A percentile compares a stretch with the other conserved stretches of the same genome.
Conservation (phyloP, 164 flowering plant species). For the Chimonanthus praecox region DNA sequence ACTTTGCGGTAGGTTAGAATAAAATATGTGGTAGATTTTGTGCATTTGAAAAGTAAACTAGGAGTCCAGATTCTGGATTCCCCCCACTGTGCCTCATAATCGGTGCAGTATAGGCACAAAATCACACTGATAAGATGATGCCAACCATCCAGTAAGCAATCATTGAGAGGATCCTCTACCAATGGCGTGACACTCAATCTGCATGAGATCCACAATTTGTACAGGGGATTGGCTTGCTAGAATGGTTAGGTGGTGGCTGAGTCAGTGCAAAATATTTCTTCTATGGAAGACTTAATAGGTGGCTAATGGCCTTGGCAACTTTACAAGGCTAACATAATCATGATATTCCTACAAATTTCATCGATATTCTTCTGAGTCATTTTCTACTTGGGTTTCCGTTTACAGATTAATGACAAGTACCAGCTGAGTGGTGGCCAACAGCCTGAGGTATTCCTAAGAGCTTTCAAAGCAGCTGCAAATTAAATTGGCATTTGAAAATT, state of each 20-base stretch:
- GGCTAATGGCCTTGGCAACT: too few species aligned
- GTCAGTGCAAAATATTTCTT: too few species aligned
- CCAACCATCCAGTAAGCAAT: background rate
- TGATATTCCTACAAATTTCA: too few species aligned
- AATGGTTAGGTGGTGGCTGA: too few species aligned
- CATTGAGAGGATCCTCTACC: background rate
- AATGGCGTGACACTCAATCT: background rate
- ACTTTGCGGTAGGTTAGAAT: conserved; percentile 50
- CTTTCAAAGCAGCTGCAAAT: conserved; percentile 53
- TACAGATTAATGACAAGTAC: conserved; percentile 72
- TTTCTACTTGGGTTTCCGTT: background rate
- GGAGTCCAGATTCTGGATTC: background rate
- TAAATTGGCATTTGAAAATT: conserved; percentile 3
- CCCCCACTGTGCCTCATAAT: background rate
- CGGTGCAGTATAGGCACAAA: background rate
- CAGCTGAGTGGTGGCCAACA: conserved; percentile 81
- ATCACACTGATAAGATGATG: background rate
- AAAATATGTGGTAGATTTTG: background rate
- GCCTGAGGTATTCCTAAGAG: conserved; percentile 66
- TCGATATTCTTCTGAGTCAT: too few species aligned
- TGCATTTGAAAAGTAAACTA: background rate
- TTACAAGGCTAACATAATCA: too few species aligned
- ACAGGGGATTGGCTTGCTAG: background rate
- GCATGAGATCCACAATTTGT: background rate
- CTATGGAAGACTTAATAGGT: too few species aligned